Evolutionary conservation across 2,329 filamentous ascomycete species (phyloP).

Genomic region (Myriosclerotinia scirpicola): DNA sequence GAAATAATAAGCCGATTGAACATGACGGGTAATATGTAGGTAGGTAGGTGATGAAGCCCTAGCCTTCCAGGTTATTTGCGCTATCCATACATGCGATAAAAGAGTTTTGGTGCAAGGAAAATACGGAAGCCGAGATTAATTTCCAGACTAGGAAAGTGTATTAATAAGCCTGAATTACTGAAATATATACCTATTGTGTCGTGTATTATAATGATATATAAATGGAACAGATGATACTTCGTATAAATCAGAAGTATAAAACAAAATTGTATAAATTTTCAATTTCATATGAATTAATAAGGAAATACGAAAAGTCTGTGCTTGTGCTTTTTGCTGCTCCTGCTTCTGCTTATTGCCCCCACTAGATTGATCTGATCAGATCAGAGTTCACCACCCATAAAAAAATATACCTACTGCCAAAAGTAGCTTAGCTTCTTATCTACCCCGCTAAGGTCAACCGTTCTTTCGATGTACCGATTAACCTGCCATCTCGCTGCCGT

Average conservation of each 20-base stretch:
- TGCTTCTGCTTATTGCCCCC: neutral
- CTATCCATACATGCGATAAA: no score
- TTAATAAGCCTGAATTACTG: neutral
- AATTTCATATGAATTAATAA: neutral
- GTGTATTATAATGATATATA: no score
- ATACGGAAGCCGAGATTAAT: neutral
- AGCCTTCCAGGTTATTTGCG: no score
- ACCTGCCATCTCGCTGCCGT: neutral
- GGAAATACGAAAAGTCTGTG: neutral
- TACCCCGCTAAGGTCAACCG: constrained; percentile 19
- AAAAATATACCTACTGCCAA: neutral
- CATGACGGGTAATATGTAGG: no score
- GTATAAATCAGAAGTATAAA: no score
- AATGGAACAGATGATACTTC: no score
- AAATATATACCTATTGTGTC: no score
- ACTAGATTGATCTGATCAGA: constrained; percentile 5
- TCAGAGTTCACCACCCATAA: neutral
- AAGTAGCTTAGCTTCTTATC: constrained; percentile 4
- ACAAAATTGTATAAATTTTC: no score
- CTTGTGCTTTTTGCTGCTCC: neutral
- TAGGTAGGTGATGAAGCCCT: no score
- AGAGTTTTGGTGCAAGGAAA: no score
- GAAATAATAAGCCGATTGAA: neutral
- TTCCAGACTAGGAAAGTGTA: neutral
- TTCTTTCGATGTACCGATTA: constrained; percentile 14